Conservation (phyloP, 257 asterid genomes). For the Plantago elongata region DNA sequence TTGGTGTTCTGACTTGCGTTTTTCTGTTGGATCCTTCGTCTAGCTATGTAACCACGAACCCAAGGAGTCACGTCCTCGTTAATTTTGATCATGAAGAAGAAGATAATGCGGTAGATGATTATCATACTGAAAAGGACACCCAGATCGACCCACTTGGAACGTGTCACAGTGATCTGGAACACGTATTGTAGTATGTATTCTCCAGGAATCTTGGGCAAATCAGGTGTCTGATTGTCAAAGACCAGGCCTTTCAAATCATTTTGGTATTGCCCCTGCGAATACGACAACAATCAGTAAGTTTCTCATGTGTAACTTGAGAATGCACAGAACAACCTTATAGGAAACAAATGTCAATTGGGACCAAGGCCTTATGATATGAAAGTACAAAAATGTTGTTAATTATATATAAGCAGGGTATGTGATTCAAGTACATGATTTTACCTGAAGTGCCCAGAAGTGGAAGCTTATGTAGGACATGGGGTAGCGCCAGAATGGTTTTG, state of each 20-base stretch:
- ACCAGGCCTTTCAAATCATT: conserved; percentile 75
- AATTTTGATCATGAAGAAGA: conserved; percentile 87
- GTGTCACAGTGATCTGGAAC: conserved; percentile 67
- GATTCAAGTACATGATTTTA: conserved; percentile 10
- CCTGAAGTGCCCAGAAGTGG: conserved; percentile 99
- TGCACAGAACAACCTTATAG: no score
- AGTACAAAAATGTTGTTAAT: background rate
- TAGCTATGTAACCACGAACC: conserved; percentile 83
- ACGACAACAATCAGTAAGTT: background rate
- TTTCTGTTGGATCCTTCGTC: conserved; percentile 68
- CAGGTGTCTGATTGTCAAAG: conserved; percentile 80
- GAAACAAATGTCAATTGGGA: no score
- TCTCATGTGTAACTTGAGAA: no score
- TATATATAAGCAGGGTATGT: background rate
- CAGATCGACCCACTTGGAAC: conserved; percentile 89
- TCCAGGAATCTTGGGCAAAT: conserved; percentile 77
- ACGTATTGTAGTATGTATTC: conserved; percentile 76
- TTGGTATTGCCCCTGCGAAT: conserved; percentile 85
- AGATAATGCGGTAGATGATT: conserved; percentile 70
- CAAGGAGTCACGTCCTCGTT: conserved; percentile 96
- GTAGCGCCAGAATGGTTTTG: conserved; percentile 94
- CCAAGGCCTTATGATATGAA: background rate
- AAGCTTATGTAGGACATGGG: conserved; percentile 99
- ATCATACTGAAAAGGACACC: conserved; percentile 85
- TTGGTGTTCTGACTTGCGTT: conserved; percentile 53